These are phyloP conservation scores for Annulohypoxylon maeteangense DNA, from an alignment of 495 filamentous ascomycete species.

Conservation along the genomic window DNA sequence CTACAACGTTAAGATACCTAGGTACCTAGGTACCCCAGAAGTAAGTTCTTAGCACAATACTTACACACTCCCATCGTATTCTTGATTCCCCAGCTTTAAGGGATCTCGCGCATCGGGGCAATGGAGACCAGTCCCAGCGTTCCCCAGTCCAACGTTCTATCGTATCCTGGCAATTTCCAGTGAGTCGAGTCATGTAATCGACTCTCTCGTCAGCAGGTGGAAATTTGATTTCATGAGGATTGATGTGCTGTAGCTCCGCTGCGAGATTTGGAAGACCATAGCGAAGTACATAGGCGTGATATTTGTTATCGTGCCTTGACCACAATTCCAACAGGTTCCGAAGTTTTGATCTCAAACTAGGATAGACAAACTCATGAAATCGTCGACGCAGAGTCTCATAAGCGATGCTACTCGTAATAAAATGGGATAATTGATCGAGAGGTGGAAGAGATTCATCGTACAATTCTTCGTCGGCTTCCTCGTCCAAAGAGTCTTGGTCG, in stretches of 20 bases:
- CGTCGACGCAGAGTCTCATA: not conserved
- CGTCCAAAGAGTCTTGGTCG: not conserved
- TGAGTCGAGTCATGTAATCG: not conserved
- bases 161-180: not conserved
- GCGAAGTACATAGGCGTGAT: not conserved
- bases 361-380: not conserved
- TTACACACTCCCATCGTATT: slow-evolving; percentile 11
- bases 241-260: not conserved
- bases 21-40: not conserved
- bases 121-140: slow-evolving; percentile 8
- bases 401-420: not conserved
- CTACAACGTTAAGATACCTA: not conserved
- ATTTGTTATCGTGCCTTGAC: slow-evolving; percentile 1
- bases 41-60: not conserved
- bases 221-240: not conserved
- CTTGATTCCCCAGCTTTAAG: not conserved
- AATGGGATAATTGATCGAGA: not conserved
- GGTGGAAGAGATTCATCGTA: not conserved
- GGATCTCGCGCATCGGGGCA: not conserved
- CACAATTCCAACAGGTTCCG: not conserved
- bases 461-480: not conserved
- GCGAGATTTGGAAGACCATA: not conserved
- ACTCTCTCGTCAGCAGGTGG: not conserved
- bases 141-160: not conserved
- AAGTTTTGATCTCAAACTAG: not conserved